These are phyloP conservation scores for Populus euphratica DNA, from an alignment of 345 rosid genomes.

Conservation along the genomic window DNA sequence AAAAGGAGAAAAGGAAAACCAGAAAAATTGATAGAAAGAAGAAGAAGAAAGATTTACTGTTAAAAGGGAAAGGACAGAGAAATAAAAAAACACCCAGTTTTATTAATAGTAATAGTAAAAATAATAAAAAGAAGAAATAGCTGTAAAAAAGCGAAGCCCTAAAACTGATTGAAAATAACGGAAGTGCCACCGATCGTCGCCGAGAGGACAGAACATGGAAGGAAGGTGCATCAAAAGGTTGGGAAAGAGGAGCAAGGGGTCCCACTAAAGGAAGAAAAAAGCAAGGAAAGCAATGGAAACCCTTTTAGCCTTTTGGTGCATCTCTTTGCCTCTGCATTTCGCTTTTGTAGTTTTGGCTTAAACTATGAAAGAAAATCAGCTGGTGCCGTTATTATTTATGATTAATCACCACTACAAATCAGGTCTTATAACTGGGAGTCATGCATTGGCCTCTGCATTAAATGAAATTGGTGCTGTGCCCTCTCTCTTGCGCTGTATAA, in stretches of 20 bases:
- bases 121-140: background rate
- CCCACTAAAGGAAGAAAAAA: slow-evolving; percentile 15
- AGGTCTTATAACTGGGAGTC: slow-evolving; percentile 1
- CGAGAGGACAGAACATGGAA: slow-evolving; percentile 15
- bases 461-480: slow-evolving; percentile 23
- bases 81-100: too few species aligned
- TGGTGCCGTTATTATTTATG: background rate
- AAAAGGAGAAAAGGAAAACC: too few species aligned
- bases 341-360: slow-evolving; percentile 20
- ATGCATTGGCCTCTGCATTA: slow-evolving; percentile 16
- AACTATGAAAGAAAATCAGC: slow-evolving; percentile 17
- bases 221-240: slow-evolving; percentile 34
- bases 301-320: slow-evolving; percentile 12
- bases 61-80: too few species aligned
- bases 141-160: background rate
- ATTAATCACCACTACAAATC: background rate
- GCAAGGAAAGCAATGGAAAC: slow-evolving; percentile 15
- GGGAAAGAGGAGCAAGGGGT: slow-evolving; percentile 39
- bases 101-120: too few species aligned
- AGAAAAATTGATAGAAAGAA: too few species aligned
- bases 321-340: slow-evolving; percentile 20
- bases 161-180: slow-evolving; percentile 3
- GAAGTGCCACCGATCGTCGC: slow-evolving; percentile 7
- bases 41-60: too few species aligned
- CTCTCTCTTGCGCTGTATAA: background rate